phyloP scores from a whole-genome alignment of 495 filamentous ascomycete species.

The Jackrogersella multiformis region DNA sequence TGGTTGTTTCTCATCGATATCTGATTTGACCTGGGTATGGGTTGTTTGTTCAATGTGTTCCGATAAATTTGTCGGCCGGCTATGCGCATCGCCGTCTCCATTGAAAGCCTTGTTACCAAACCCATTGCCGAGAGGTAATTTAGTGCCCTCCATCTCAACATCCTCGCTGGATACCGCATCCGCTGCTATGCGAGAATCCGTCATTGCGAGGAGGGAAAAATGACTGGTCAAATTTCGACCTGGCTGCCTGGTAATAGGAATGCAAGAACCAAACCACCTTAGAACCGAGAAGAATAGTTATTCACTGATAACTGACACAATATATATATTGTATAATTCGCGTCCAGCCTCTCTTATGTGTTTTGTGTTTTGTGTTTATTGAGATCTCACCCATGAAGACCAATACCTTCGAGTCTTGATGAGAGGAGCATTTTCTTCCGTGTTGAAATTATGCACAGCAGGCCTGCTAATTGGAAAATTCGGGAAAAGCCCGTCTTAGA shows the following conservation, averaged over 20 bases:
- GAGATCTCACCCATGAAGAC: slow-evolving; percentile 8
- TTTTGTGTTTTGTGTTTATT: not conserved
- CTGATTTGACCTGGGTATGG: slow-evolving; percentile 29
- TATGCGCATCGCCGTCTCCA: slow-evolving; percentile 19
- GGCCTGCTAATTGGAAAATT: not conserved
- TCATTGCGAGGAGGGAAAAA: slow-evolving; percentile 21
- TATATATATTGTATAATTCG: not conserved
- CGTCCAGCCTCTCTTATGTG: not conserved
- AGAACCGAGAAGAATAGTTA: not conserved
- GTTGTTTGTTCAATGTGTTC: slow-evolving; percentile 15
- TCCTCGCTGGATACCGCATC: slow-evolving; percentile 22
- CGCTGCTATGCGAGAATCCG: slow-evolving; percentile 19
- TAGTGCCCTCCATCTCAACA: slow-evolving; percentile 32
- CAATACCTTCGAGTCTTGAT: slow-evolving; percentile 9
- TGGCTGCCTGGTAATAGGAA: not conserved
- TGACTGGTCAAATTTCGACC: slow-evolving; percentile 28
- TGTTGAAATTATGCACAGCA: not conserved
- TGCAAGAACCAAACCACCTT: not conserved
- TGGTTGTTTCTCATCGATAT: slow-evolving; percentile 32
- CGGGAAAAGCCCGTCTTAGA: not conserved
- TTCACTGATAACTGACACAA: not conserved
- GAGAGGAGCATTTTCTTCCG: slow-evolving; percentile 15
- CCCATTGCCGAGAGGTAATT: slow-evolving; percentile 22
- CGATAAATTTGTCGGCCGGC: not conserved
- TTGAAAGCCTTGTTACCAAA: slow-evolving; percentile 10